Base-by-base conservation (phyloP, 805 yeast species). In the Teunomyces barrocoloradensis region DNA sequence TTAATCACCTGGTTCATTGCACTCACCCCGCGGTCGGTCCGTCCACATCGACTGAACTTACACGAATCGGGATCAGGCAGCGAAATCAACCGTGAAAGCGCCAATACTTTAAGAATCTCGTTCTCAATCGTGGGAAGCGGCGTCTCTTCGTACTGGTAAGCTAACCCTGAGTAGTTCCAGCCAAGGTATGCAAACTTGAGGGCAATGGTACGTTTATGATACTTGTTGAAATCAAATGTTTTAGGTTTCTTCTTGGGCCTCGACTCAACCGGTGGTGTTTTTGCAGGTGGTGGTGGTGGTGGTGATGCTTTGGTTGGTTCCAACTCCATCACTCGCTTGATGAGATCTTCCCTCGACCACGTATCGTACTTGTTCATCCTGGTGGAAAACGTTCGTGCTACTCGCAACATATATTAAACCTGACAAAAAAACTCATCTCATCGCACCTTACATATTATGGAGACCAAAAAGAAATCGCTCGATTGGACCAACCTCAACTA, bases 21-120 rank as follows among this genome's bases (percentile, higher is more conserved):
- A 69, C 96, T 88, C 11, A 92, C 98, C n/a, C 97, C 98, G 54
- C 81, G 82, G 59, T 92, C 98, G 0, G 98, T 92, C 58, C 98
- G 75, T 0, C 98, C 98, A 68, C 98, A 94, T 52, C 97, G 73
- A 54, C 95, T 86, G 63, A 91, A 90, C 11, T 79, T 75, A 59
- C 84, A 87, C 1, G 80, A 82, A 6, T 69, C 69, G 0, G 89
- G 84, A 17, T 80, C 83, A 18, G 77, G 57, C 1, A 81, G 72
- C 7, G 81, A 76, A 9, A 94, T 81, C 50, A 94, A 64, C 53
- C 77, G 82, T 25, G 92, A 81, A 52, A 75, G 80, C 42, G 74
- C 68, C 65, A 94, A 63, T 0, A 96, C 96, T 35, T 84, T 78
- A 35, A 94, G 64, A 4, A 94, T 77, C 34, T 76, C 78, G 25